Base-by-base conservation (phyloP, 2,329 filamentous ascomycete species). In the Colletotrichum graminicola region DNA sequence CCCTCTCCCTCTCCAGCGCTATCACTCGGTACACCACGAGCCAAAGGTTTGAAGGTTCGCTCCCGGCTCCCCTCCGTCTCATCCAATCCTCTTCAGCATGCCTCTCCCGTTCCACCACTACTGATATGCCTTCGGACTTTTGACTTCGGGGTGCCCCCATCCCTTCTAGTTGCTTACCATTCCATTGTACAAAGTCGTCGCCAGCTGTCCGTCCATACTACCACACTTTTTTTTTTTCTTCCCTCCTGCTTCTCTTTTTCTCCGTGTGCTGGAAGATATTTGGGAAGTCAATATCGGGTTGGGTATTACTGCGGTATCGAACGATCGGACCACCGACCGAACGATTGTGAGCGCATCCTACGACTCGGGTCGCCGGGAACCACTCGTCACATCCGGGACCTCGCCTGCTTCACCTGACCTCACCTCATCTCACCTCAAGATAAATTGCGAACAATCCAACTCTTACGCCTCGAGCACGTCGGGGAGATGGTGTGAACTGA, bases 1-100 rank as follows among this genome's bases (percentile, higher is more conserved):
- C 51, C 51, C 49, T 32, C 26, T 29, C 26, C 29, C 11, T 49
- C 36, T 29, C 26, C 56, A 43, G 29, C 56, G 29, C 47, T 70
- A 41, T 39, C 34, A 65, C 62, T 57, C 36, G 8, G 12, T 23
- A 43, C 69, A 63, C 69, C 59, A 69, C 43, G 18, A 43, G 39
- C 59, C 63, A 65, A 68, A 69, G 54, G 69, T 69, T 69, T 47
- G 65, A 60, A 72, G 60, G 69, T 60, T 72, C 66, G 69, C 69
- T 72, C 69, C 69, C 69, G 65, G 69, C 65, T 71, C 64, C 57
- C 57, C 69, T 72, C 66, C 69, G 69, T 72, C 69, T 72, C 69
- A 72, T 72, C 69, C 69, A 66, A 72, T 69, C 47, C 67, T 69
- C 54, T 60, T 29, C 59, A 69, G 65, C 69, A 72, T 72, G 67